These are phyloP conservation scores for Neurospora hispaniola DNA, from an alignment of 495 filamentous ascomycete species.

Conservation along the genomic window DNA sequence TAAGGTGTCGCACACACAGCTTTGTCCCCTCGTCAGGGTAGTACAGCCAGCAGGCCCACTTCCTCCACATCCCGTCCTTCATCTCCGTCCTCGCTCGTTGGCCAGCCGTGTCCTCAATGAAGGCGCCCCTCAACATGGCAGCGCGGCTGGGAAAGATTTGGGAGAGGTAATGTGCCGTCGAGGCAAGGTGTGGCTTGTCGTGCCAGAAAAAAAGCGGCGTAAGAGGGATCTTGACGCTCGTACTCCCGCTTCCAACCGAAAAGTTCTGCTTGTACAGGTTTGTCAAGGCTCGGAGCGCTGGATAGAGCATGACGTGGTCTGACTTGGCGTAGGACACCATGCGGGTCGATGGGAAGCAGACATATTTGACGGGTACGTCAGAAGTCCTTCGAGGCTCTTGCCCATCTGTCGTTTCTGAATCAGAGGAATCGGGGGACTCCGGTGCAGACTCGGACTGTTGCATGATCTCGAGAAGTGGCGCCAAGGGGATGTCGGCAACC, in stretches of 20 bases:
- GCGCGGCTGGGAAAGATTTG: slow-evolving; percentile 31
- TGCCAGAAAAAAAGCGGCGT: slow-evolving; percentile 42
- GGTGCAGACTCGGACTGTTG: slow-evolving; percentile 10
- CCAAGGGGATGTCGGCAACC: slow-evolving; percentile 27
- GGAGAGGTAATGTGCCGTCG: slow-evolving; percentile 31
- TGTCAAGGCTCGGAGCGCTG: slow-evolving; percentile 25
- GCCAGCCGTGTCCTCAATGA: slow-evolving; percentile 38
- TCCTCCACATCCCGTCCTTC: slow-evolving; percentile 33
- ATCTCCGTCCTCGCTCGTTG: slow-evolving; percentile 36
- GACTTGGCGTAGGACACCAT: slow-evolving; percentile 32
- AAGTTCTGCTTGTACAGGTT: slow-evolving; percentile 28
- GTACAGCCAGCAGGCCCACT: slow-evolving; percentile 40
- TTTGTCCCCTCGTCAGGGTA: slow-evolving; percentile 31
- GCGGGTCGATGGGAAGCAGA: slow-evolving; percentile 33
- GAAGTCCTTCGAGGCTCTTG: neutral
- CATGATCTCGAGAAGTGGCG: slow-evolving; percentile 31
- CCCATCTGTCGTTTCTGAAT: neutral
- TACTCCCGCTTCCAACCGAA: neutral
- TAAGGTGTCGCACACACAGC: slow-evolving; percentile 31
- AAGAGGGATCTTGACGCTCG: slow-evolving; percentile 21
- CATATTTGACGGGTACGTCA: slow-evolving; percentile 24
- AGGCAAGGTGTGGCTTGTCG: slow-evolving; percentile 38
- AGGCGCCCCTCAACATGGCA: slow-evolving; percentile 30
- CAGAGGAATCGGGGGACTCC: neutral
- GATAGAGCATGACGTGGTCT: slow-evolving; percentile 29